These are phyloP conservation scores for Hypoxylon rickii DNA, from an alignment of 495 filamentous ascomycete genomes.

Conservation along the genomic window DNA sequence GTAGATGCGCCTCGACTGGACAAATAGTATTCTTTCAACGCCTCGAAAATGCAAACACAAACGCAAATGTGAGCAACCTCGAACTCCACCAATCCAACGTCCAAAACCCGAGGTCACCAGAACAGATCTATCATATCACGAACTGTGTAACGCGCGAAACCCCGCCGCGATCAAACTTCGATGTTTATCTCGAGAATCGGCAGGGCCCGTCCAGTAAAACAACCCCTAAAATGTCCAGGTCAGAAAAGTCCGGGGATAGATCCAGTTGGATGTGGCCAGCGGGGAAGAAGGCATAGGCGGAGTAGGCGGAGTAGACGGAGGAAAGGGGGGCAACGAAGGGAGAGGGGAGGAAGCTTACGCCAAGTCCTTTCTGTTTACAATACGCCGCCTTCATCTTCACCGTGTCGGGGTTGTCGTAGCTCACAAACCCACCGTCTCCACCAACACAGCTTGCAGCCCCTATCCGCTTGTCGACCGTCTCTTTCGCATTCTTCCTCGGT, in stretches of 20 bases:
- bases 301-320: no score
- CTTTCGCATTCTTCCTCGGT: slow-evolving; percentile 70
- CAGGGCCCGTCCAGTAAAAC: slow-evolving; percentile 92
- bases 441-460: slow-evolving; percentile 79
- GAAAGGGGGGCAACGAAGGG: background rate
- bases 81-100: slow-evolving; percentile 14
- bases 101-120: background rate
- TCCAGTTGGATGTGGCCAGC: background rate
- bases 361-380: slow-evolving; percentile 74
- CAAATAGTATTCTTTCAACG: slow-evolving; percentile 8
- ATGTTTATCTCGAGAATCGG: slow-evolving; percentile 65
- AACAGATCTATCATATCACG: slow-evolving; percentile 34
- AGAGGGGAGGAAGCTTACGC: slow-evolving; percentile 47
- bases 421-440: slow-evolving; percentile 83
- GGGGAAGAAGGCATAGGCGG: background rate
- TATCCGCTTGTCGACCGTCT: slow-evolving; percentile 66
- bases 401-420: slow-evolving; percentile 82
- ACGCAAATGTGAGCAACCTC: no score
- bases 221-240: slow-evolving; percentile 57
- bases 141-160: slow-evolving; percentile 70
- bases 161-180: slow-evolving; percentile 77
- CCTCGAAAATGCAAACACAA: slow-evolving; percentile 19
- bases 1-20: slow-evolving; percentile 4
- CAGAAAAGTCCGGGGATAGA: slow-evolving; percentile 3
- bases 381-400: slow-evolving; percentile 85